Evolutionary conservation across 139 green algal genomes (phyloP), one percentile per base, ranked within the genome.

Genomic region (Marvania coccoides): DNA sequence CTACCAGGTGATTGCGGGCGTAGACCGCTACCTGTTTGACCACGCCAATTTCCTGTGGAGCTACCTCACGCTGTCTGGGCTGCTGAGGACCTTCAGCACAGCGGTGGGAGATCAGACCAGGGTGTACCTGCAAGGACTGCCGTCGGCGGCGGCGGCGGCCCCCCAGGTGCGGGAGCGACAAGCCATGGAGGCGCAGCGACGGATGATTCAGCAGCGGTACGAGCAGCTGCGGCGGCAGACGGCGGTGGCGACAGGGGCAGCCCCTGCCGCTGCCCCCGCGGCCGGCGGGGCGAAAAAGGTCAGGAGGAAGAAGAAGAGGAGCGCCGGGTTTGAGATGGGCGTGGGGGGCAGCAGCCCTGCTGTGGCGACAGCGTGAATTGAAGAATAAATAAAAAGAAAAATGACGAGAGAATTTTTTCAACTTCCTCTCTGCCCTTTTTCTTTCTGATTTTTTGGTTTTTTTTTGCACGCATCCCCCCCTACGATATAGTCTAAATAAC

Each of bases 1-100:
- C 7, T 98, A 96, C 77, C 93, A 98, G 81, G 63, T 92, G 35
- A 61, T 98, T 6, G 87, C 85, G 12, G 93, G 93, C 31, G 73
- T 96, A 26, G 93, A 98, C 74, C 80, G 87, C 33, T 90, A 85
- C 73, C 74, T 97, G 63, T 91, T 92, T 62, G 83, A 86, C 34
- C 86, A 88, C 69, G 79, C 67, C 63, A 87, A 79, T 60, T 84
- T 76, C 74, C 63, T 96, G 53, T 89, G 80, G 80, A 82, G 71
- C 15, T 95, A 95, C 75, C 47, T 94, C 61, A 77, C 71, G 1
- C 30, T 57, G 10, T 67, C 47, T 8, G 47, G 35, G 31, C 39
- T 70, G 19, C 70, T 84, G 38, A 65, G 81, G 23, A 14, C 58
- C 30, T 35, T 65, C 23, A 67, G 36, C 47, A 83, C 67, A 24